Evolutionary conservation across 495 filamentous ascomycete genomes (phyloP).

Genomic region (Niebla homalea): DNA sequence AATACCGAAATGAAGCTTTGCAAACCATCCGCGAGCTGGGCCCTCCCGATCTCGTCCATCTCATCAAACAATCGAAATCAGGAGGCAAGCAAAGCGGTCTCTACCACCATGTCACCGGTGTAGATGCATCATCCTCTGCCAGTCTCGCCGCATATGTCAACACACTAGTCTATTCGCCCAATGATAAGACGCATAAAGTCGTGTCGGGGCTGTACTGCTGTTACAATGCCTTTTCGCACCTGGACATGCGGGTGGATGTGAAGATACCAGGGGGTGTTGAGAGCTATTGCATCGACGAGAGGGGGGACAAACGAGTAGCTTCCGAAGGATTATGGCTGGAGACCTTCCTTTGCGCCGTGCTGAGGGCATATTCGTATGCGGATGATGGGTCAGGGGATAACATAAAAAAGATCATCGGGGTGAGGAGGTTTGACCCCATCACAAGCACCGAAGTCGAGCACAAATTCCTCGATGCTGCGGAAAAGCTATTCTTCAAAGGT

Average conservation of each 20-base stretch:
- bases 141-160: slow-evolving; percentile 97
- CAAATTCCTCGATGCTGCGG: slow-evolving; percentile 87
- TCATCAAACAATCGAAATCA: slow-evolving; percentile 70
- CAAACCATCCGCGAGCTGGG: slow-evolving; percentile 78
- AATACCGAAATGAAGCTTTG: slow-evolving; percentile 77
- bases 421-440: slow-evolving; percentile 90
- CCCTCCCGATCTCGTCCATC: slow-evolving; percentile 87
- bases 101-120: slow-evolving; percentile 69
- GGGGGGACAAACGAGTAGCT: slow-evolving; percentile 82
- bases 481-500: slow-evolving; percentile 91
- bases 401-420: slow-evolving; percentile 86
- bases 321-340: slow-evolving; percentile 93
- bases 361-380: slow-evolving; percentile 90
- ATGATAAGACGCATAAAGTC: slow-evolving; percentile 80
- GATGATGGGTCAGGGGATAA: slow-evolving; percentile 85
- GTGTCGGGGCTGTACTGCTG: slow-evolving; percentile 92
- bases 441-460: slow-evolving; percentile 96
- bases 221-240: slow-evolving; percentile 97
- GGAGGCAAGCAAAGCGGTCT: slow-evolving; percentile 34
- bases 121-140: slow-evolving; percentile 93
- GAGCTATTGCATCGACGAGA: slow-evolving; percentile 86
- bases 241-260: slow-evolving; percentile 97
- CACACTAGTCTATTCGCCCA: slow-evolving; percentile 78
- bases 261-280: slow-evolving; percentile 92
- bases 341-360: slow-evolving; percentile 86